Conservation (phyloP, 2,329 filamentous ascomycete genomes). For the Dactylellina cionopaga region DNA sequence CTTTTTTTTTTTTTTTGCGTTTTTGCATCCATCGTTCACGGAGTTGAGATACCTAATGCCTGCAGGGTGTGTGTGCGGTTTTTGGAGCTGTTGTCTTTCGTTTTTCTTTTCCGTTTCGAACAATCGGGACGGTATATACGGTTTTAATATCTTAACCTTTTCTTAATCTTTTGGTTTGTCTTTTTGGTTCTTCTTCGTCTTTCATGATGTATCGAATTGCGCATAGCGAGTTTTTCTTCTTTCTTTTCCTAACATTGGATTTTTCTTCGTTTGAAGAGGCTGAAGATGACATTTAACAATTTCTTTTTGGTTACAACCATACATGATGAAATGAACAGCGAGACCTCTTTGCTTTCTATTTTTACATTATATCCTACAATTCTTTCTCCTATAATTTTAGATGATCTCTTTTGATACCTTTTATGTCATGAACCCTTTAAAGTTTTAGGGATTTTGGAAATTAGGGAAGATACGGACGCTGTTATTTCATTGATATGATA, state of each 20-base stretch:
- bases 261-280: background rate
- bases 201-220: conserved; percentile 20
- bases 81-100: background rate
- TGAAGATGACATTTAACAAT: too few species aligned
- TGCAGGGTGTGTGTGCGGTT: conserved; percentile 1
- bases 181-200: background rate
- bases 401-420: background rate
- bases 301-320: too few species aligned
- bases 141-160: background rate
- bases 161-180: background rate
- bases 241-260: background rate
- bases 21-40: conserved; percentile 25
- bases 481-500: too few species aligned
- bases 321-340: conserved; percentile 2
- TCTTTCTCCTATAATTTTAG: background rate
- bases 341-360: background rate
- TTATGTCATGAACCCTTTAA: too few species aligned
- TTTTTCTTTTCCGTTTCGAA: conserved; percentile 12
- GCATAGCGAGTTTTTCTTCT: conserved; percentile 25
- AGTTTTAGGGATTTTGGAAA: too few species aligned
- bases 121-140: too few species aligned
- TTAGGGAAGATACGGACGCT: too few species aligned
- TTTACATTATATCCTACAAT: background rate
- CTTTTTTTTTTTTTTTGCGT: background rate
- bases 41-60: conserved; percentile 46